These are phyloP conservation scores for Linnemannia exigua DNA, from an alignment of 192 early-diverging fungal species.

Conservation along the genomic window DNA sequence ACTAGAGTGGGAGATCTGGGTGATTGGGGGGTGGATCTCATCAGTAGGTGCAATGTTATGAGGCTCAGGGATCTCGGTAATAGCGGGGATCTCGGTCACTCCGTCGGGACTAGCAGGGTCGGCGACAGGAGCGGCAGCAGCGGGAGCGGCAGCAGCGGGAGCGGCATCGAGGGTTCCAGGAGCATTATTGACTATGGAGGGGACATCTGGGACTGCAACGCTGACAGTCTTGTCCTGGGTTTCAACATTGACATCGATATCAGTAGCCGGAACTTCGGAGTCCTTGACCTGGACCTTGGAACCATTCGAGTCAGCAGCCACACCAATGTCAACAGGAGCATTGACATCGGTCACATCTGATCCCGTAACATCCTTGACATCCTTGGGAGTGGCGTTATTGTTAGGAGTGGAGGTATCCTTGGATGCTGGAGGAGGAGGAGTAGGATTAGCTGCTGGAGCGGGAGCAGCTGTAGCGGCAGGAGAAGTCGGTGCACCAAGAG, in stretches of 20 bases:
- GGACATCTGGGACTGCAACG: neutral
- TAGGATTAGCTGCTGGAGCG: too few relatives aligned
- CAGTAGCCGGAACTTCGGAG: neutral
- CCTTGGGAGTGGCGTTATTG: neutral
- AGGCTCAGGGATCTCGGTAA: neutral
- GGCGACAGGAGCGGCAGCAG: neutral
- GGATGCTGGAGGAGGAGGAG: too few relatives aligned
- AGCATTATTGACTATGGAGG: neutral
- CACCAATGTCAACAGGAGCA: neutral
- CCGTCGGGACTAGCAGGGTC: neutral
- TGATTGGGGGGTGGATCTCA: neutral
- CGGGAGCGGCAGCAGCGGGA: neutral
- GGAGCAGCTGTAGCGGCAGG: neutral
- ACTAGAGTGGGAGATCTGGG: neutral
- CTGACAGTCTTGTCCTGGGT: neutral
- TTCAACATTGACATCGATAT: too few relatives aligned
- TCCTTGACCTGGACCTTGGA: neutral
- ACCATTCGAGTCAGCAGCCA: neutral
- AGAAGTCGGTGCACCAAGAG: neutral
- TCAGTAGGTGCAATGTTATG: slow-evolving; percentile 3
- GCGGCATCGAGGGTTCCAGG: neutral
- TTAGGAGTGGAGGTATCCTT: neutral
- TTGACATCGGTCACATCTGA: neutral
- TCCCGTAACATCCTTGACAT: neutral
- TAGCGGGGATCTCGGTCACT: neutral